Base-by-base conservation (phyloP, 805 yeast genomes). In the Wickerhamiella allomyrinae region DNA sequence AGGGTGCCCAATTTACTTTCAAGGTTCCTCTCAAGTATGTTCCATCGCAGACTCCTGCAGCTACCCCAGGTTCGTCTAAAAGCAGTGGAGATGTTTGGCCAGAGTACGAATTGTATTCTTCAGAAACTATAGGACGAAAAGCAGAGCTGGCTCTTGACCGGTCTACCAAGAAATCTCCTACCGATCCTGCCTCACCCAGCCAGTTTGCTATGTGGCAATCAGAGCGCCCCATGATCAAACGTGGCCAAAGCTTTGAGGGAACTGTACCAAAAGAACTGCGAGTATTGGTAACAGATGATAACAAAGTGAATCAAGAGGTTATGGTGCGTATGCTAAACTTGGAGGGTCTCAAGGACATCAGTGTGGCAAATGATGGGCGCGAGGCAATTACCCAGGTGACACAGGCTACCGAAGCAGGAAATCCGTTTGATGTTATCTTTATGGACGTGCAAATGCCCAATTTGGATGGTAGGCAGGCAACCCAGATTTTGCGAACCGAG, bases 361-460 rank as follows among this genome's bases (percentile, higher is more conserved):
- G 76, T 2, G 64, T 89, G 56, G 96, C 95, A 0, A 76, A 81
- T 49, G 94, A 91, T 60, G 98, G 98, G 15, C 74, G 74, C 27
- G 95, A 87, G 47, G 96, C 96, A 0, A 74, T 87, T 29, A 77
- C 76, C 9, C 63, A 70, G 39, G 77, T 85, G 2, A 67, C 72
- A 46, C 68, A 67, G 25, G 63, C 77, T 1, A 52, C 63, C 20
- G 48, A 41, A 5, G 46, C 39, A 3, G 49, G 48, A 20, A 17
- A 45, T 23, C 44, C 44, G 22, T 85, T 69, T 57, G 89, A 84
- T 57, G 61, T 89, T 41, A 74, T 91, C 2, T 83, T 89, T 56
- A 89, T 89, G 98, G 98, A 89, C 60, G 93, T 89, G 40, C 96
- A 89, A 61, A 89, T 87, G 97, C 97, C 97, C 4, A 78, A 75